Percentiles rank a stretch among this genome's conserved stretches.
phyloP scores from a whole-genome alignment of 2,329 filamentous ascomycete species.

The Magnaporthales sp. region DNA sequence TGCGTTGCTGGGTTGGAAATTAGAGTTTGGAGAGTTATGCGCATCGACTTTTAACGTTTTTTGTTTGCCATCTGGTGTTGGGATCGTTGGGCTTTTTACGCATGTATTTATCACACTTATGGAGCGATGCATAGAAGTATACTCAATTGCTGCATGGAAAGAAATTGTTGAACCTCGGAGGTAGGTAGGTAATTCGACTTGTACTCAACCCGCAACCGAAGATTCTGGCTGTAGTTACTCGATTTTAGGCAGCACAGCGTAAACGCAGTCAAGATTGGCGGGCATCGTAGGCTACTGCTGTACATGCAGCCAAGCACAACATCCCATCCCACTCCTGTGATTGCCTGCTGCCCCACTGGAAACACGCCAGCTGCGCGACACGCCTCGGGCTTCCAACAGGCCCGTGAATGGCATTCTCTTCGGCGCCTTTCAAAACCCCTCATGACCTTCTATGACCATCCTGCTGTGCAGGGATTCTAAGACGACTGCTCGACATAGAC shows the following conservation, averaged over 20 bases:
- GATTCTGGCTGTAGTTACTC: neutral
- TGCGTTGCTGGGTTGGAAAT: too few species aligned
- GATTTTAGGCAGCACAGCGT: too few species aligned
- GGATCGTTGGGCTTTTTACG: too few species aligned
- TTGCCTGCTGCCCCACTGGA: neutral
- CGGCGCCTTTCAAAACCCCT: conserved; percentile 18
- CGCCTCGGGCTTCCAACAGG: neutral
- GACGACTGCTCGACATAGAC: conserved; percentile 15
- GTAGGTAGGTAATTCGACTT: too few species aligned
- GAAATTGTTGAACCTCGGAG: too few species aligned
- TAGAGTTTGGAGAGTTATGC: too few species aligned
- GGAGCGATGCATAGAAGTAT: too few species aligned
- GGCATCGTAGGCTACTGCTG: neutral
- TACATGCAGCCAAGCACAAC: neutral
- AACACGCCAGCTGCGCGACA: neutral
- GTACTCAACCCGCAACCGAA: neutral
- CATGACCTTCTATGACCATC: neutral
- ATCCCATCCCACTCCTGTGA: neutral
- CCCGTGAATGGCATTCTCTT: conserved; percentile 17
- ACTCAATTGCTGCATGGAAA: too few species aligned
- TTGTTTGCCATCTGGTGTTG: too few species aligned
- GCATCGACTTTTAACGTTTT: too few species aligned
- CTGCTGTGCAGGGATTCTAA: conserved; percentile 11
- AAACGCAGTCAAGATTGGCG: neutral
- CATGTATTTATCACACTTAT: too few species aligned